A percentile compares a stretch with the other conserved stretches of the same genome.
Evolutionary conservation across 2,329 filamentous ascomycete genomes (phyloP).

Genomic region (Diaporthe velutina): DNA sequence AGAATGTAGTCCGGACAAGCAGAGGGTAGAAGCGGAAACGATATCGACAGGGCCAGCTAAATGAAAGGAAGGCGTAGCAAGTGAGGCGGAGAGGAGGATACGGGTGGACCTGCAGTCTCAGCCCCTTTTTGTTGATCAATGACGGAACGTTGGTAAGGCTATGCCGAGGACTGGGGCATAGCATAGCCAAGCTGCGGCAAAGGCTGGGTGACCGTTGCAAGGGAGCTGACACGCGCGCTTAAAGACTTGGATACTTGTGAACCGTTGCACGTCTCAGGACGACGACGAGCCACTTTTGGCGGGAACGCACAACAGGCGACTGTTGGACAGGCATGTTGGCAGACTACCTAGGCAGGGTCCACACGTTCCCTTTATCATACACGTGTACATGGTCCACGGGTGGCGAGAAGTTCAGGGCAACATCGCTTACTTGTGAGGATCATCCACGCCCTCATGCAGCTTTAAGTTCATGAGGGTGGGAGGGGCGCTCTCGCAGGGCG

Average conservation of each 20-base stretch:
- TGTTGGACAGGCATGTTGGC: too few species aligned
- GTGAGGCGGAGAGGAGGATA: not conserved
- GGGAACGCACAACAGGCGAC: not conserved
- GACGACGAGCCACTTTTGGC: not conserved
- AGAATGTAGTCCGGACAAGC: not conserved
- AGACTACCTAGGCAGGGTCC: not conserved
- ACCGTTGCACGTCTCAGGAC: constrained; percentile 13
- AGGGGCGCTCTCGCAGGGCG: too few species aligned
- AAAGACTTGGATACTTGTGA: not conserved
- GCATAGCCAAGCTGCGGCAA: not conserved
- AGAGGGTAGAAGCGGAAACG: not conserved
- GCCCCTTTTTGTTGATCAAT: constrained; percentile 16
- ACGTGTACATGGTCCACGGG: not conserved
- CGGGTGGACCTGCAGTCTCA: not conserved
- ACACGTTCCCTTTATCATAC: not conserved
- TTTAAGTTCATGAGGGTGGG: not conserved
- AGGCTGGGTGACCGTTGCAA: constrained; percentile 10
- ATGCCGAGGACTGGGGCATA: not conserved
- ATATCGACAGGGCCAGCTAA: not conserved
- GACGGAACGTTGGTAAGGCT: not conserved
- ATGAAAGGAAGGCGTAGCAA: not conserved
- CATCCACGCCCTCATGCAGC: not conserved
- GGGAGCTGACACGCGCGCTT: constrained; percentile 16
- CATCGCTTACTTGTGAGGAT: not conserved
- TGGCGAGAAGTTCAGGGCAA: not conserved